A percentile compares a stretch with the other conserved stretches of the same genome.
Evolutionary conservation across 345 rosid genomes (phyloP).

Genomic region (Boechera divaricarpa): DNA sequence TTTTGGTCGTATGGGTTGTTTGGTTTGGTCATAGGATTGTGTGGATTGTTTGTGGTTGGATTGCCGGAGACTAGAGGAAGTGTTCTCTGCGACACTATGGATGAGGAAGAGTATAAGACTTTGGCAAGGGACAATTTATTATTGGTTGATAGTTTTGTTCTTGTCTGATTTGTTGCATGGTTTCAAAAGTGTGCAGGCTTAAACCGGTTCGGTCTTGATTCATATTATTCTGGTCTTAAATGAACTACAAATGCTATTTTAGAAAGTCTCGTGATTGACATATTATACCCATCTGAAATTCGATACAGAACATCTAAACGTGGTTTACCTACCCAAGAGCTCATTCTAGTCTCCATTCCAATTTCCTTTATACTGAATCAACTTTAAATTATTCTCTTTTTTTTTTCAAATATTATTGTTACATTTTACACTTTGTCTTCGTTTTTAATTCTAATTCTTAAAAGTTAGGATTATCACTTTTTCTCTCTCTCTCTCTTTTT

Average conservation of each 20-base stretch:
- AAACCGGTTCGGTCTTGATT: not conserved
- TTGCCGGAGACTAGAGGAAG: slow-evolving; percentile 71
- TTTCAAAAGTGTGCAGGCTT: not conserved
- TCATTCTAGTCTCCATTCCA: not conserved
- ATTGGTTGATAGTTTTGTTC: slow-evolving; percentile 14
- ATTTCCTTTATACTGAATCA: not conserved
- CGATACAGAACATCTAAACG: not conserved
- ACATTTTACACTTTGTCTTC: too few species aligned
- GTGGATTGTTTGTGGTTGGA: slow-evolving; percentile 54
- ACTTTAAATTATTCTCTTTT: not conserved
- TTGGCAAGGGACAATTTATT: slow-evolving; percentile 2
- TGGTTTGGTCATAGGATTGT: slow-evolving; percentile 57
- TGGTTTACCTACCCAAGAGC: slow-evolving; percentile 4
- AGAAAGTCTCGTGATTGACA: not conserved
- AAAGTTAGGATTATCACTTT: too few species aligned
- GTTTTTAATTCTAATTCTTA: too few species aligned
- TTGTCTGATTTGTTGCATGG: not conserved
- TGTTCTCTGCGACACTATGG: slow-evolving; percentile 63
- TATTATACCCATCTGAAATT: not conserved
- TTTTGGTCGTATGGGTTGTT: slow-evolving; percentile 57
- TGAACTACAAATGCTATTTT: not conserved
- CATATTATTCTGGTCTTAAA: not conserved
- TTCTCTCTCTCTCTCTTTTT: too few species aligned
- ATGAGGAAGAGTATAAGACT: slow-evolving; percentile 57
- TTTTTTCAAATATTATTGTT: too few species aligned